These are phyloP conservation scores for Apiospora pterosperma DNA, from an alignment of 2,329 filamentous ascomycete species.

Conservation along the genomic window DNA sequence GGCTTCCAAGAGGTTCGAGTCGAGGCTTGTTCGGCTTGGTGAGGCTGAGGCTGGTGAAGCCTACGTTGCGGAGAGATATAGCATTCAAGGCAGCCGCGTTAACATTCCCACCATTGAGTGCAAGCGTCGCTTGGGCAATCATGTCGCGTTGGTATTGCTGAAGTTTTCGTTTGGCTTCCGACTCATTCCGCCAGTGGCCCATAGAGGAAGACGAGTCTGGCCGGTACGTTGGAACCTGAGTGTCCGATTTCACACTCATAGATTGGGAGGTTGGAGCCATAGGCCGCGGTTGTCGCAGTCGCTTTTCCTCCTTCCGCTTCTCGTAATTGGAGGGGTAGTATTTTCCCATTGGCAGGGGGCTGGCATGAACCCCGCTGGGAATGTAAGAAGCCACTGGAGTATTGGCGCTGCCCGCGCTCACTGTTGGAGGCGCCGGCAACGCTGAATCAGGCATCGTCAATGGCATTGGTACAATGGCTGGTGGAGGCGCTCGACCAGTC, in stretches of 20 bases:
- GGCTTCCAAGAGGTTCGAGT: slow-evolving; percentile 52
- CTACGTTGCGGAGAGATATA: slow-evolving; percentile 33
- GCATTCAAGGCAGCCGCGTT: slow-evolving; percentile 31
- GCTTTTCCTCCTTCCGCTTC: slow-evolving; percentile 30
- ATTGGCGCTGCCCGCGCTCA: slow-evolving; percentile 19
- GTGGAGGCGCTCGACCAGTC: not conserved
- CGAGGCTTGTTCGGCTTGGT: slow-evolving; percentile 42
- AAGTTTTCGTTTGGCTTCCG: slow-evolving; percentile 48
- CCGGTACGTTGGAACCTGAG: slow-evolving; percentile 27
- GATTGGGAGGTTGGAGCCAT: slow-evolving; percentile 23
- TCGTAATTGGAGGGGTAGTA: slow-evolving; percentile 64
- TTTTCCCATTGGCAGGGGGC: slow-evolving; percentile 53
- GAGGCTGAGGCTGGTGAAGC: slow-evolving; percentile 29
- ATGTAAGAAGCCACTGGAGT: slow-evolving; percentile 50
- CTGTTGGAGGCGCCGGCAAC: not conserved
- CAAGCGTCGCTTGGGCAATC: slow-evolving; percentile 54
- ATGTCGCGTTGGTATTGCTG: slow-evolving; percentile 60
- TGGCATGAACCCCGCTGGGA: slow-evolving; percentile 45
- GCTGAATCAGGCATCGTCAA: slow-evolving; percentile 12
- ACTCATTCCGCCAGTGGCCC: slow-evolving; percentile 34
- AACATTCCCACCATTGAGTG: slow-evolving; percentile 30
- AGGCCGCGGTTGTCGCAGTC: slow-evolving; percentile 7
- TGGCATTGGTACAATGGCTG: not conserved
- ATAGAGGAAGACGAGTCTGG: slow-evolving; percentile 13
- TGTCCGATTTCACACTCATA: slow-evolving; percentile 32